Percentiles rank a stretch among this genome's conserved stretches.
phyloP scores from a whole-genome alignment of 768 basidiomycete genomes.

The Cubamyces lactineus region DNA sequence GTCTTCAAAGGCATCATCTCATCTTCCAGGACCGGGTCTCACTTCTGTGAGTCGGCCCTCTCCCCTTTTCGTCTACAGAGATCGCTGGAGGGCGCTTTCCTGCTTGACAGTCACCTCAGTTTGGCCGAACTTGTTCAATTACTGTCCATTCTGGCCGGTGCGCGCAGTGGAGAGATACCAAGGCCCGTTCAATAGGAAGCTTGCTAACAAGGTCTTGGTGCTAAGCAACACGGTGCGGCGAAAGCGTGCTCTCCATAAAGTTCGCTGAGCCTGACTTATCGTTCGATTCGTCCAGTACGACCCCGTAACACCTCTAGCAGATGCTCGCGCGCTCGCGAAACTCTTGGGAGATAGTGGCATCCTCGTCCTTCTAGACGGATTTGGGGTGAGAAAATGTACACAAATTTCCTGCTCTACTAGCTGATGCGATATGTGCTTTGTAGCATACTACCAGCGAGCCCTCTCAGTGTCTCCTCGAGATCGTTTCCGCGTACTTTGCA shows the following conservation, averaged over 20 bases:
- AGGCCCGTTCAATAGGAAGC: constrained; percentile 14
- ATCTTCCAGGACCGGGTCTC: constrained; percentile 2
- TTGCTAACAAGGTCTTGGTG: constrained; percentile 13
- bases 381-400: constrained; percentile 3
- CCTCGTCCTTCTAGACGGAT: constrained; percentile 2
- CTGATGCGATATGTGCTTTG: background rate
- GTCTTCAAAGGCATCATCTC: constrained; percentile 16
- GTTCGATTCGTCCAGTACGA: background rate
- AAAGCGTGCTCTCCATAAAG: background rate
- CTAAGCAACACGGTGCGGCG: constrained; percentile 9
- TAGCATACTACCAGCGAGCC: constrained; percentile 10
- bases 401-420: background rate
- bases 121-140: constrained; percentile 8
- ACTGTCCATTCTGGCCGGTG: constrained; percentile 18
- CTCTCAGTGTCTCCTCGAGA: constrained; percentile 3
- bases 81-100: too few relatives aligned
- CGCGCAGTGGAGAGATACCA: constrained; percentile 19
- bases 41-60: constrained; percentile 3
- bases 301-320: constrained; percentile 11
- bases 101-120: background rate
- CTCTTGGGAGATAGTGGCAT: constrained; percentile 6
- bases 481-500: constrained; percentile 9
- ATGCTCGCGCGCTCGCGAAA: background rate
- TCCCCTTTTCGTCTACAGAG: too few relatives aligned
- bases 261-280: too few relatives aligned